phyloP scores from a whole-genome alignment of 768 basidiomycete genomes.

The Lactifluus pinguis region DNA sequence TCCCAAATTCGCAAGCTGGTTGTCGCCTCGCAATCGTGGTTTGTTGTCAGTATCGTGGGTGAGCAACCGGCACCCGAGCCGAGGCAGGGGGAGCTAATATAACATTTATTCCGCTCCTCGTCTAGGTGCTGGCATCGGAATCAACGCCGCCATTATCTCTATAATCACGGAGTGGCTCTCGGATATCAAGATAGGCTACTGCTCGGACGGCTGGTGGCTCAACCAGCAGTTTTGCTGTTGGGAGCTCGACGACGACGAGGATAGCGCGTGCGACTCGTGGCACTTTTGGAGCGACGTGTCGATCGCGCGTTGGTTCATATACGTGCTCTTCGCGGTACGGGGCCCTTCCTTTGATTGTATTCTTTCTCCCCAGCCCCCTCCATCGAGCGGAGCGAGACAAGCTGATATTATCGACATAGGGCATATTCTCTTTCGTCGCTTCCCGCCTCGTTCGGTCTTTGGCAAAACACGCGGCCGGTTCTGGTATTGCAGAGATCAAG shows the following conservation, averaged over 20 bases:
- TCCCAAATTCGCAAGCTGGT: constrained; percentile 48
- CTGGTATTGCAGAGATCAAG: constrained; percentile 98
- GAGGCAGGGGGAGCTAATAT: too few relatives aligned
- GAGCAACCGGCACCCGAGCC: constrained; percentile 26
- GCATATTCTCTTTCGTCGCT: constrained; percentile 73
- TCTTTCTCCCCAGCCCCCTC: background rate
- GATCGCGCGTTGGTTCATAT: constrained; percentile 71
- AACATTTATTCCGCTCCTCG: too few relatives aligned
- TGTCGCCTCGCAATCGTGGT: constrained; percentile 81
- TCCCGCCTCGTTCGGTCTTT: constrained; percentile 82
- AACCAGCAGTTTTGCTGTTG: constrained; percentile 98
- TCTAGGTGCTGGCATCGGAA: constrained; percentile 79
- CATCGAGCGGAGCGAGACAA: background rate
- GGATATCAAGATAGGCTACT: constrained; percentile 96
- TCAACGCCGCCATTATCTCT: constrained; percentile 91
- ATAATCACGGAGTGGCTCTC: constrained; percentile 97
- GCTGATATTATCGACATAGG: constrained; percentile 34
- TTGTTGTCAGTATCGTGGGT: constrained; percentile 88
- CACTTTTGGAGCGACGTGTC: constrained; percentile 74
- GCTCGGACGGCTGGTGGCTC: constrained; percentile 95
- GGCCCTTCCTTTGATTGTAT: constrained; percentile 21
- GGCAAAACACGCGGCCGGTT: constrained; percentile 94
- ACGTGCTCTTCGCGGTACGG: constrained; percentile 78
- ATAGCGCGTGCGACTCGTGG: constrained; percentile 86
- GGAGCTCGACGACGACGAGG: constrained; percentile 80